Conservation (phyloP, 208 protist genomes). For the Leishmania major region DNA sequence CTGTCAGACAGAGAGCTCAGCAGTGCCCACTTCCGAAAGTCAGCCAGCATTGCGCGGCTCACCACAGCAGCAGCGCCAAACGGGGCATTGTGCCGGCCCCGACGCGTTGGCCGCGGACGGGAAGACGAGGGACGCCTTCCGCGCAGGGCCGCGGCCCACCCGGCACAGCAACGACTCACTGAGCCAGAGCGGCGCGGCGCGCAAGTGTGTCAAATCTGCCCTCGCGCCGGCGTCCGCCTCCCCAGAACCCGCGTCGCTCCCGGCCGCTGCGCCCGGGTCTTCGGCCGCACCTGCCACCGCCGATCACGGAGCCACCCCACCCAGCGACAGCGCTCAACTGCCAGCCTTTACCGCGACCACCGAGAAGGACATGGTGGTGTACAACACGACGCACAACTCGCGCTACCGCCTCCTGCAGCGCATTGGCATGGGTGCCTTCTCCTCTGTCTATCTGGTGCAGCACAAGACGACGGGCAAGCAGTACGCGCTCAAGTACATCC, state of each 20-base stretch:
- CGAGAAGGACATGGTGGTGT: conserved; percentile 45
- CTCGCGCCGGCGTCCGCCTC: neutral
- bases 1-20: neutral
- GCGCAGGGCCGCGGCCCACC: neutral
- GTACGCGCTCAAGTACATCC: conserved; percentile 84
- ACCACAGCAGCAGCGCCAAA: neutral
- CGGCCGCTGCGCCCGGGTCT: neutral
- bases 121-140: neutral
- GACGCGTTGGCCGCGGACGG: neutral
- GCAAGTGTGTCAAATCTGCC: neutral
- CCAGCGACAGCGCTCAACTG: neutral
- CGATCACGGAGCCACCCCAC: neutral
- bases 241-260: neutral
- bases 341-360: conserved; percentile 31
- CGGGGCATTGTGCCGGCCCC: neutral
- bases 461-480: conserved; percentile 38
- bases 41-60: neutral
- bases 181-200: neutral
- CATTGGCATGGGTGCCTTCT: conserved; percentile 70
- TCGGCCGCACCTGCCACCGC: neutral
- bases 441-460: conserved; percentile 74
- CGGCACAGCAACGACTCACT: neutral
- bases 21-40: neutral
- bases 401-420: conserved; percentile 61
- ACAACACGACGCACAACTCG: conserved; percentile 47